Base-by-base conservation (phyloP, 139 green algal genomes). In the Picochlorum sp. region DNA sequence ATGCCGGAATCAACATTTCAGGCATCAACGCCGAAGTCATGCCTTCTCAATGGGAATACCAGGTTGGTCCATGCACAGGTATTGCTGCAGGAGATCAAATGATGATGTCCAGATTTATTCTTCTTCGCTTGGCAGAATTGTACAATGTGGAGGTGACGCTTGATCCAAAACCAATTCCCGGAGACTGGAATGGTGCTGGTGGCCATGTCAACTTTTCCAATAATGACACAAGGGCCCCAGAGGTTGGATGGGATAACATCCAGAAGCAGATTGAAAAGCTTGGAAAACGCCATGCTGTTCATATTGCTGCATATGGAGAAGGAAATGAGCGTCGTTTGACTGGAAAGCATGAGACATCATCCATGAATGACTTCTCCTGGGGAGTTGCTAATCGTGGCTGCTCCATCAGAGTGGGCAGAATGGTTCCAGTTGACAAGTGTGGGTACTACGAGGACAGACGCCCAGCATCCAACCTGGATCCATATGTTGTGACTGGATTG, bases 11-110 rank as follows among this genome's bases (percentile, higher is more conserved):
- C 67, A 84, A 94, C 52, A 90, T 98, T 78, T 87, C 72, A 16
- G 94, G 92, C 50, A 76, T 95, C 34, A 99, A 99, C 69, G 94
- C 84, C 3, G 93, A 99, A 87, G 94, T 99, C 38, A 96, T 99
- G 87, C 92, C 94, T 20, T 80, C 83, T 1, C 92, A 98, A 77
- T 98, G 93, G 93, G 93, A 98, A 85, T 98, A 93, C 83, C 90
- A 96, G 81, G 89, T 98, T 6, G 92, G 92, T 41, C 92, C 92
- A 49, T 92, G 78, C 82, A 72, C 68, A 15, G 92, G 92, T 69
- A 98, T 97, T 63, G 71, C 77, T 23, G 80, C 73, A 49, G 89
- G 86, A 47, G 93, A 98, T 76, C 79, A 97, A 65, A 78, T 98
- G 79, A 96, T 89, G 93, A 96, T 98, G 86, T 82, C 74, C 6